Evolutionary conservation across 2,329 filamentous ascomycete species (phyloP).

Genomic region (Venturia oleaginea): DNA sequence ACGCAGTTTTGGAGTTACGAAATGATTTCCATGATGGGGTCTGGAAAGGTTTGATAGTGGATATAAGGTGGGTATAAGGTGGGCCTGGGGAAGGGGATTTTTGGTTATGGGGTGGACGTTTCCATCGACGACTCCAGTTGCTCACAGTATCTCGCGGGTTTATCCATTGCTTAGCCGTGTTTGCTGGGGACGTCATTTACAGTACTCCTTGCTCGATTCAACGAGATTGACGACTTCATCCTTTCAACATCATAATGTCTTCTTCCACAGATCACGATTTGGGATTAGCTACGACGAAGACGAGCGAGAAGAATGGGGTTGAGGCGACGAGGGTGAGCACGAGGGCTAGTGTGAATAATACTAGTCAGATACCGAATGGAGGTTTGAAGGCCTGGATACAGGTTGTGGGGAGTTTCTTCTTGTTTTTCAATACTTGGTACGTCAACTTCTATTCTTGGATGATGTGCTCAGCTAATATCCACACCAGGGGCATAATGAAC

Average conservation of each 20-base stretch:
- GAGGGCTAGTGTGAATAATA: conserved; percentile 27
- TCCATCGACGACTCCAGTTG: neutral
- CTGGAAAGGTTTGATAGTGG: neutral
- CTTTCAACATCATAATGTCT: neutral
- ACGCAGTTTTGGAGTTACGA: too few relatives aligned
- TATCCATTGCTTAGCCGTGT: neutral
- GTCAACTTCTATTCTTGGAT: conserved; percentile 12
- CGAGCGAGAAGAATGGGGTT: neutral
- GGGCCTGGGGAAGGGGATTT: neutral
- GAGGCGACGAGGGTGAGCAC: neutral
- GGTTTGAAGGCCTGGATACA: conserved; percentile 40
- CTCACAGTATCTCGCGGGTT: neutral
- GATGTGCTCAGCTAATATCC: neutral
- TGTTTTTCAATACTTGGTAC: conserved; percentile 41
- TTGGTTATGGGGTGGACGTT: neutral
- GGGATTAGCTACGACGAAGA: neutral
- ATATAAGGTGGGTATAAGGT: neutral
- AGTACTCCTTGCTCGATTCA: neutral
- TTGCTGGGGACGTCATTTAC: neutral
- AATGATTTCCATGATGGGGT: too few relatives aligned
- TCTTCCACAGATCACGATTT: neutral
- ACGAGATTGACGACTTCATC: neutral
- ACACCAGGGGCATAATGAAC: conserved; percentile 34
- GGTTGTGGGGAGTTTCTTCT: conserved; percentile 38
- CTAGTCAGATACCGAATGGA: conserved; percentile 36